Conservation (phyloP, 2,329 filamentous ascomycete genomes). For the Penicillium sp. region DNA sequence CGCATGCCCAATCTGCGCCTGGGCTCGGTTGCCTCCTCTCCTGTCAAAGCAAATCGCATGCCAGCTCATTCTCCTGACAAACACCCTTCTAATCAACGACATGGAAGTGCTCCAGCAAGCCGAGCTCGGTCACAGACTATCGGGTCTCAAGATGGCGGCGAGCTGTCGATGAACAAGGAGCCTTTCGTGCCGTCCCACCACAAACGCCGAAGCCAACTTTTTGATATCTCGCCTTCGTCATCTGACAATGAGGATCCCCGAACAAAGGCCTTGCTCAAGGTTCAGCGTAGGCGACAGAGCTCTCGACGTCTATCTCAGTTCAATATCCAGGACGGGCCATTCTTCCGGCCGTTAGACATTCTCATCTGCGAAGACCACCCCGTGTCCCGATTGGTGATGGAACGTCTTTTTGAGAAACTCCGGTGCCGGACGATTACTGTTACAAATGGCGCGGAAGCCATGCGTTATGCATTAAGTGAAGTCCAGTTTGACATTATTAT, state of each 20-base stretch:
- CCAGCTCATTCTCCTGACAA: conserved; percentile 55
- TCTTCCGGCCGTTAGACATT: conserved; percentile 85
- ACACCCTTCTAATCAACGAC: conserved; percentile 54
- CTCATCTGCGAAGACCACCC: conserved; percentile 97
- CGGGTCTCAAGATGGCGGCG: conserved; percentile 79
- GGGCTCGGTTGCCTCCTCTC: conserved; percentile 51
- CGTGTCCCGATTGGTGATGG: conserved; percentile 97
- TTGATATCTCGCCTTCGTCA: conserved; percentile 93
- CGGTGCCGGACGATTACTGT: conserved; percentile 91
- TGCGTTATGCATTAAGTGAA: conserved; percentile 89
- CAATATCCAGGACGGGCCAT: conserved; percentile 72
- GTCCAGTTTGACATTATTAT: conserved; percentile 99
- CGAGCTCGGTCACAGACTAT: conserved; percentile 85
- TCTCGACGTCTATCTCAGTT: conserved; percentile 92
- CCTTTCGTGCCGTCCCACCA: conserved; percentile 63
- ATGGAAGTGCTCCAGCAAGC: conserved; percentile 58
- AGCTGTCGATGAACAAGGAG: conserved; percentile 60
- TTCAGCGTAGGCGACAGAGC: conserved; percentile 90
- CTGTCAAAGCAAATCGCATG: conserved; percentile 42
- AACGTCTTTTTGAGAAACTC: conserved; percentile 90
- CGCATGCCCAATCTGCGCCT: conserved; percentile 52
- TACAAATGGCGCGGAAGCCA: conserved; percentile 81
- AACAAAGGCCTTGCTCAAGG: conserved; percentile 80
- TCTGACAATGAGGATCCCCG: conserved; percentile 96
- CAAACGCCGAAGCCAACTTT: conserved; percentile 87